Conservation (phyloP, 2,329 filamentous ascomycete genomes). For the Colletotrichum trifolii region DNA sequence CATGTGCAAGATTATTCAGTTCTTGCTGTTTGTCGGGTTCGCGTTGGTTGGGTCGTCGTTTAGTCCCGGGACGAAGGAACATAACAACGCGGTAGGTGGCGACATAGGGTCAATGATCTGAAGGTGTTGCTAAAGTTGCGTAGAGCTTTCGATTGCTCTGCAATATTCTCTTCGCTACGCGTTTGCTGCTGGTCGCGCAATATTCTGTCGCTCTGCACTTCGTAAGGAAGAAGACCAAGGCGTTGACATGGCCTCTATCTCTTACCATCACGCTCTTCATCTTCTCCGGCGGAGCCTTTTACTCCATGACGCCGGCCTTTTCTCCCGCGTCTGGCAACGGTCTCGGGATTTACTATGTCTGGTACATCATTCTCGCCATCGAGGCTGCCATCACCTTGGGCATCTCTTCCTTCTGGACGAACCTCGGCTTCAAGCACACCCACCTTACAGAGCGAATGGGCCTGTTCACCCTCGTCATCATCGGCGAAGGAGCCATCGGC, state of each 20-base stretch:
- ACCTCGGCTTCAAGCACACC: slow-evolving; percentile 66
- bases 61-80: slow-evolving; percentile 49
- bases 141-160: slow-evolving; percentile 53
- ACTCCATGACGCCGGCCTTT: slow-evolving; percentile 31
- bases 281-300: slow-evolving; percentile 46
- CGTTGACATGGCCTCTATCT: slow-evolving; percentile 40
- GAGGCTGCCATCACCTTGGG: slow-evolving; percentile 59
- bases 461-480: slow-evolving; percentile 68
- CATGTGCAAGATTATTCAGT: slow-evolving; percentile 62
- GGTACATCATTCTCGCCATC: slow-evolving; percentile 60
- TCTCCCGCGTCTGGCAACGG: slow-evolving; percentile 37
- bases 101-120: accelerated
- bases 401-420: slow-evolving; percentile 60
- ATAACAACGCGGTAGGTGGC: slow-evolving; percentile 47
- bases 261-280: slow-evolving; percentile 46
- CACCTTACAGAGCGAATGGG: slow-evolving; percentile 69
- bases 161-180: slow-evolving; percentile 52
- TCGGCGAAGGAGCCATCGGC: slow-evolving; percentile 67
- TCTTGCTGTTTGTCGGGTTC: slow-evolving; percentile 66
- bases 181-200: slow-evolving; percentile 41
- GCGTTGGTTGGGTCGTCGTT: slow-evolving; percentile 61
- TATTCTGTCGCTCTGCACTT: slow-evolving; percentile 50
- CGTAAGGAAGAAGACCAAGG: slow-evolving; percentile 43
- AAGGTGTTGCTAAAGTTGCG: background rate
- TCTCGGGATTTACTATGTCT: slow-evolving; percentile 53